Evolutionary conservation across 768 basidiomycete genomes (phyloP).

Genomic region (Tylopilus sp.): DNA sequence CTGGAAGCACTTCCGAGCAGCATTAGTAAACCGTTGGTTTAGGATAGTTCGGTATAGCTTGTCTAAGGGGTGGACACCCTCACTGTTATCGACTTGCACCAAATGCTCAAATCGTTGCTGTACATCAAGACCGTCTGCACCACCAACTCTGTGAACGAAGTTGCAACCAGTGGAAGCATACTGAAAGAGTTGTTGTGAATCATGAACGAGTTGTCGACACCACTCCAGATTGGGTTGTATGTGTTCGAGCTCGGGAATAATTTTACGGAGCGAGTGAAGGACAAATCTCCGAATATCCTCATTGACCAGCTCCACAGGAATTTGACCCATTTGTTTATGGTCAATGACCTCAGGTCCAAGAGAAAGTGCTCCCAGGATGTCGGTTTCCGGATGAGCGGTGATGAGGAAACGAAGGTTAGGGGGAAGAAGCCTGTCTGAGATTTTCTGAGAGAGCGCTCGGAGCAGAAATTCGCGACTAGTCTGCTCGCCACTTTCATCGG

Average conservation of each 20-base stretch:
- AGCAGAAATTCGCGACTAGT: no score
- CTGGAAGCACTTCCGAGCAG: not conserved
- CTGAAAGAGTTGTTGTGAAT: conserved; percentile 20
- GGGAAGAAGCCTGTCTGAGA: no score
- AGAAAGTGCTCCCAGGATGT: not conserved
- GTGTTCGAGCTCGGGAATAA: not conserved
- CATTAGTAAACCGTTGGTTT: not conserved
- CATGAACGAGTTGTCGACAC: conserved; percentile 12
- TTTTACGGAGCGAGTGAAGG: not conserved
- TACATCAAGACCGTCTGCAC: not conserved
- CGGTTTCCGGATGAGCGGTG: conserved; percentile 16
- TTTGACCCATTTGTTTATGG: not conserved
- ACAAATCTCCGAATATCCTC: conserved; percentile 1
- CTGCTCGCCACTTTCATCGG: no score
- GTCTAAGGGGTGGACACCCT: not conserved
- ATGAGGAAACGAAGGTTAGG: not conserved
- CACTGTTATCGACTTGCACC: no score
- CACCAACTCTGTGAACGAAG: conserved; percentile 12
- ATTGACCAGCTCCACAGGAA: not conserved
- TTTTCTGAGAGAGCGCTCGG: no score
- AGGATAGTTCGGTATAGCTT: not conserved
- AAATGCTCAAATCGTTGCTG: no score
- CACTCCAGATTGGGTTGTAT: conserved; percentile 9
- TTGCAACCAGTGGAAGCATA: not conserved
- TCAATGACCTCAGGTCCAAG: not conserved